These are phyloP conservation scores for Candida sanyaensis DNA, from an alignment of 1,139 yeast species.

Conservation along the genomic window DNA sequence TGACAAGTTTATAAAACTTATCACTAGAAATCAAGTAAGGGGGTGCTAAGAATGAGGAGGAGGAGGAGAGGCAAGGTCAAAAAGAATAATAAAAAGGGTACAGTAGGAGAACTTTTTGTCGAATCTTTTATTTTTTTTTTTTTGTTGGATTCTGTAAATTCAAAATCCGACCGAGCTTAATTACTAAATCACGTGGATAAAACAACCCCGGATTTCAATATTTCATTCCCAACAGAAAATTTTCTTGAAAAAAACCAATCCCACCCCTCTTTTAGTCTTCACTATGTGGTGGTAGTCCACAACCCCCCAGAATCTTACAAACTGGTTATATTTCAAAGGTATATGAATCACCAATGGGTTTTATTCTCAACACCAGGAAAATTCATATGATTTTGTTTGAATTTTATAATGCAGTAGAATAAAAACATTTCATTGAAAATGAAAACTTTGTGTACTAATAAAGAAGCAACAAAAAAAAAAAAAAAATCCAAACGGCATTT, in stretches of 20 bases:
- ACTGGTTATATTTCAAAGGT: too few relatives aligned
- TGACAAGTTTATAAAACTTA: too few relatives aligned
- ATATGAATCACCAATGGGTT: too few relatives aligned
- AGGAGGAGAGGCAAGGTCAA: too few relatives aligned
- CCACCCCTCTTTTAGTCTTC: background rate
- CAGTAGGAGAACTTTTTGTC: background rate
- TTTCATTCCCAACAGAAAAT: slow-evolving; percentile 1
- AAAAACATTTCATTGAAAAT: too few relatives aligned
- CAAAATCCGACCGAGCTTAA: background rate
- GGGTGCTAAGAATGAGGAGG: too few relatives aligned
- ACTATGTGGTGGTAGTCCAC: background rate
- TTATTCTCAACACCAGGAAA: background rate
- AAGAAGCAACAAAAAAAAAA: too few relatives aligned
- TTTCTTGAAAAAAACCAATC: background rate
- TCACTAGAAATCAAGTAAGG: too few relatives aligned
- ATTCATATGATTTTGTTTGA: background rate
- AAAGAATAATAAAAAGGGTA: background rate
- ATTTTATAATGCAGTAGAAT: too few relatives aligned
- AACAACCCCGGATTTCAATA: background rate
- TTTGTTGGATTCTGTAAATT: background rate
- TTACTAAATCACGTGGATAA: background rate
- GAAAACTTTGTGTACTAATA: too few relatives aligned
- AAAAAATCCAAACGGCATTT: background rate
- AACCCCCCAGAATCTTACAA: too few relatives aligned
- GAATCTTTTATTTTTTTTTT: too few relatives aligned